These are phyloP conservation scores for Papilionanthe hybrid DNA, from an alignment of 116 monocot species.

Conservation along the genomic window DNA sequence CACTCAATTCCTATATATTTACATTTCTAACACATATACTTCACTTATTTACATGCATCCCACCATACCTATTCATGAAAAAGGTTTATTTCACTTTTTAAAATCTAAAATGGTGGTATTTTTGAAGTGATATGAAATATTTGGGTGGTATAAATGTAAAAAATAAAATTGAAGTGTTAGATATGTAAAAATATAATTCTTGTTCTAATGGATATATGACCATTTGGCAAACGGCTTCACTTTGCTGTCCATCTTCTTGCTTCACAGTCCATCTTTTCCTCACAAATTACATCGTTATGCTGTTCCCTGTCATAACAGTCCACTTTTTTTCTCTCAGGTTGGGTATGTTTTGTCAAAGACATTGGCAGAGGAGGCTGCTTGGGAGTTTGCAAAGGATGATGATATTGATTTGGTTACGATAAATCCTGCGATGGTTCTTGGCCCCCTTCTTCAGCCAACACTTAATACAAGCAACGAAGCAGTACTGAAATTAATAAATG, in stretches of 20 bases:
- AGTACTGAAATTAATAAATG: slow-evolving; percentile 60
- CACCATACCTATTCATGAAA: too few species aligned
- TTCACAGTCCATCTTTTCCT: background rate
- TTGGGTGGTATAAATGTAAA: too few species aligned
- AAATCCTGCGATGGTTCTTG: slow-evolving; percentile 36
- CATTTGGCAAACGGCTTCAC: background rate
- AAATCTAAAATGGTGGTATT: too few species aligned
- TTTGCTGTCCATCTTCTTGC: background rate
- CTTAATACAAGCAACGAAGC: slow-evolving; percentile 56
- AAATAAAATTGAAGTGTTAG: too few species aligned
- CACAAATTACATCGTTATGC: background rate
- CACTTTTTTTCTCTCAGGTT: slow-evolving; percentile 18
- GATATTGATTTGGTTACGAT: slow-evolving; percentile 66
- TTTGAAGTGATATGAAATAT: too few species aligned
- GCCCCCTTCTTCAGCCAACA: slow-evolving; percentile 81
- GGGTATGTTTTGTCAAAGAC: slow-evolving; percentile 91
- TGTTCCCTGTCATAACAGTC: background rate
- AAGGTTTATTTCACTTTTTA: too few species aligned
- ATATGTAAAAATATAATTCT: too few species aligned
- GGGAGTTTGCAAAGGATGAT: slow-evolving; percentile 81
- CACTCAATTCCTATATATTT: too few species aligned
- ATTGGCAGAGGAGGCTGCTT: slow-evolving; percentile 84
- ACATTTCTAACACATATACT: too few species aligned
- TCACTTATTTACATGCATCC: too few species aligned
- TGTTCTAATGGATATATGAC: too few species aligned